Evolutionary conservation across 2,329 filamentous ascomycete species (phyloP), one percentile per base, ranked within the genome.

Genomic region (Ilyonectria destructans): DNA sequence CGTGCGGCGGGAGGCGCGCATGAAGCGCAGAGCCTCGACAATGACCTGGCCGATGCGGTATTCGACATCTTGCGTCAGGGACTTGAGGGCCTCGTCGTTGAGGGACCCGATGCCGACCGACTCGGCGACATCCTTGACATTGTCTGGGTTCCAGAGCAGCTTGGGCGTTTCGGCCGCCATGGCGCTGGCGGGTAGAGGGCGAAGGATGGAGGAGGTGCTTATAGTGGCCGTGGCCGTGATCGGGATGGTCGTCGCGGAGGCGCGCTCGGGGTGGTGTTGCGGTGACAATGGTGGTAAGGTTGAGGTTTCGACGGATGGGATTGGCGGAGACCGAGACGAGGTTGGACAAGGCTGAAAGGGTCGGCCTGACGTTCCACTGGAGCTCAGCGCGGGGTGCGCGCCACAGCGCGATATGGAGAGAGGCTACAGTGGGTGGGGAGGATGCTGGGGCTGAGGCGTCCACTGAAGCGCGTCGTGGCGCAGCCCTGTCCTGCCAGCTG

Each of bases 91-190:
- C 69, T 98, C 96, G 68, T 97, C 94, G 79, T 90, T 90, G 51
- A 98, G 87, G 62, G 90, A 88, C 74, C 89, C 85, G 75, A 99
- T 95, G 65, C 96, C 96, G 55, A 98, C 93, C 1, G 96, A 97
- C 82, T 99, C 96, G 74, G 96, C 96, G 69, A 98, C 95, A 80
- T 99, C 96, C 75, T 91, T 92, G 76, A 99, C 93, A 75, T 97
- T 98, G 77, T 99, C 96, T 19, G 93, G 91, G 79, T 98, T 98
- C 96, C 96, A 98, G 74, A 98, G 91, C 29, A 91, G 85, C 77
- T 86, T 85, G n/a, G 84, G 82, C 49, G 77, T 77, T 58, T 82
- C 83, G 75, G 75, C 74, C 65, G 81, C 79, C 81, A 82, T 83
- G 77, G 54, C 65, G 67, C 57, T 45, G 37, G n/a, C 23, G 26